phyloP scores from a whole-genome alignment of 768 basidiomycete genomes.

The Tremella fuciformis region DNA sequence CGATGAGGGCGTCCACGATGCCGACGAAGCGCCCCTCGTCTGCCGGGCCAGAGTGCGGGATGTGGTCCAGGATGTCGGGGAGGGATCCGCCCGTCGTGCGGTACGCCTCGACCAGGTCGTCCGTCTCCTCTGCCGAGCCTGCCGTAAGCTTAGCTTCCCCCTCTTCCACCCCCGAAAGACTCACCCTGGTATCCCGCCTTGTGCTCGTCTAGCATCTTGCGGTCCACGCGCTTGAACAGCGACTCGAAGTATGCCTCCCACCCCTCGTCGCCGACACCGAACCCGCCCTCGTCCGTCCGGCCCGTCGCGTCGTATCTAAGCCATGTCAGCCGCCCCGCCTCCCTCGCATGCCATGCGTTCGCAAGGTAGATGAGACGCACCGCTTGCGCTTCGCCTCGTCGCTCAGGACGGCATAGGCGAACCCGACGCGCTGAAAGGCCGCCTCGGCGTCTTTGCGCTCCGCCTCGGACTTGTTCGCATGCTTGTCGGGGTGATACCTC shows the following conservation, averaged over 20 bases:
- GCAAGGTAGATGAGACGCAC: too few relatives aligned
- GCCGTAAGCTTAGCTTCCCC: slow-evolving; percentile 12
- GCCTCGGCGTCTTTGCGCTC: slow-evolving; percentile 67
- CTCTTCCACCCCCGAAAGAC: slow-evolving; percentile 12
- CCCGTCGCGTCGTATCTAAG: slow-evolving; percentile 76
- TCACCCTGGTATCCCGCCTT: slow-evolving; percentile 90
- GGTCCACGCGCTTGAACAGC: slow-evolving; percentile 81
- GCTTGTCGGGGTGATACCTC: slow-evolving; percentile 85
- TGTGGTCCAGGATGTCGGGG: slow-evolving; percentile 73
- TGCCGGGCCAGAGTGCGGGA: slow-evolving; percentile 77
- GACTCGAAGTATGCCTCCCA: slow-evolving; percentile 96
- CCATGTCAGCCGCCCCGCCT: not conserved
- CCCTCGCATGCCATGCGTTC: not conserved
- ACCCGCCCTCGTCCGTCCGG: slow-evolving; percentile 72
- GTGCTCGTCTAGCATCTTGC: slow-evolving; percentile 83
- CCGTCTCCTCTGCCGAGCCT: slow-evolving; percentile 83
- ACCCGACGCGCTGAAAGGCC: slow-evolving; percentile 82
- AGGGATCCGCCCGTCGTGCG: slow-evolving; percentile 68
- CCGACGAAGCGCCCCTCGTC: slow-evolving; percentile 83
- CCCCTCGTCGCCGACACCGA: slow-evolving; percentile 67
- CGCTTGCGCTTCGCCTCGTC: slow-evolving; percentile 70
- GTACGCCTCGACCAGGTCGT: slow-evolving; percentile 76
- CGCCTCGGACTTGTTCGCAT: slow-evolving; percentile 60
- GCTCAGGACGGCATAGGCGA: slow-evolving; percentile 82
- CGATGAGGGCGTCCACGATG: slow-evolving; percentile 66